Base-by-base conservation (phyloP, 2,329 filamentous ascomycete genomes). In the Ophiognomonia clavigignenti-juglandacearum region DNA sequence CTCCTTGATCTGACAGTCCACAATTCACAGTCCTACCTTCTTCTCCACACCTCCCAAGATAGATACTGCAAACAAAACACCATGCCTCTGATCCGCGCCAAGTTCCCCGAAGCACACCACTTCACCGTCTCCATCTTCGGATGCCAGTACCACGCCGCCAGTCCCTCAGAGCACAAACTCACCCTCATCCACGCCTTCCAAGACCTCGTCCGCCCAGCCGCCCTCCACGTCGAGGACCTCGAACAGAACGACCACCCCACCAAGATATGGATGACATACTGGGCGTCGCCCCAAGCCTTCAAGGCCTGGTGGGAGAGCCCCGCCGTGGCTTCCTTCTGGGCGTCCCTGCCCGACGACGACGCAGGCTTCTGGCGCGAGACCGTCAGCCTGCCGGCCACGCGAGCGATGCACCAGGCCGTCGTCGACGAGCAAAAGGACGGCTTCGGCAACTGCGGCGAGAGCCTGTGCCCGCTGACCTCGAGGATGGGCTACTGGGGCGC, bases 311-410 rank as follows among this genome's bases (percentile, higher is more conserved):
- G 38, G 38, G 38, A 40, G 6, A 27, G 14, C 18, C 22, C 22
- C 18, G 38, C 27, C n/a, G 26, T 24, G 11, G 11, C 23, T 22
- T 31, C 23, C 4, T 40, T 40, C 38, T 40, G 38, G 38, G 14
- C 4, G 10, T n/a, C 23, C 9, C 22, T 40, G 3, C 38, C 38
- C 23, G 38, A 40, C 13, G 38, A 40, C 13, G 38, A 40, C n/a
- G 38, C 38, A 4, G 38, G 38, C 22, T 40, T 40, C 23, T 40
- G 38, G 38, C 23, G 38, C 19, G 38, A 40, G 38, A 40, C 23
- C 16, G 18, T 37, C 18, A 37, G 18, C 35, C 35, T 37, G 16
- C 35, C 35, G 5, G 35, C 35, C 16, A 37, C 35, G 35, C n/a
- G 35, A 19, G 35, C 35, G 18, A 37, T 37, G 35, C 35, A 37